Evolutionary conservation across 305 asterid genomes (phyloP).

Genomic region (Lippia alba): DNA sequence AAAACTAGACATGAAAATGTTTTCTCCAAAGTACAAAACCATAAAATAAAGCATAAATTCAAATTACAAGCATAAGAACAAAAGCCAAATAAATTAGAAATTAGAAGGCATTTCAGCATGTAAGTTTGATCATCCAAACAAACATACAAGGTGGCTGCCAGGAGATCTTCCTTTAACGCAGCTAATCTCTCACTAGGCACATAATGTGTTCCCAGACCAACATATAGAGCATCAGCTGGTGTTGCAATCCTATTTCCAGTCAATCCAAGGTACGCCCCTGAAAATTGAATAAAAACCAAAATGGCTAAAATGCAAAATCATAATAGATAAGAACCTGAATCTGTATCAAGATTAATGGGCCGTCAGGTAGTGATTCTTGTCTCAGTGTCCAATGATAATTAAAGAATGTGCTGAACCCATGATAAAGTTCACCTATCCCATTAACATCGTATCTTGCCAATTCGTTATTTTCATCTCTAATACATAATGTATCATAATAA

Average conservation of each 20-base stretch:
- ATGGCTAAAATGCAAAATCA: background rate
- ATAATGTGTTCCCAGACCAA: conserved; percentile 89
- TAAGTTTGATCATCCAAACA: conserved; percentile 7
- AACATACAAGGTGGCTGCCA: conserved; percentile 71
- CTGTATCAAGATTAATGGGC: conserved; percentile 3
- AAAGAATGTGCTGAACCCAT: conserved; percentile 2
- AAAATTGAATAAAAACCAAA: conserved; percentile 29
- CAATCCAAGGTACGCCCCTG: conserved; percentile 95
- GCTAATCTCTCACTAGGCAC: conserved; percentile 85
- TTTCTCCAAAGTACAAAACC: conserved; percentile 17
- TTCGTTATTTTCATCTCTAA: background rate
- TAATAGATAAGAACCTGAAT: conserved; percentile 20
- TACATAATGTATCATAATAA: background rate
- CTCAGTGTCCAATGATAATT: background rate
- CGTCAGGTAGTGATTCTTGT: conserved; percentile 2
- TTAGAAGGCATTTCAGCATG: conserved; percentile 12
- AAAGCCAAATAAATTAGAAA: conserved; percentile 10
- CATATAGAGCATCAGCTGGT: conserved; percentile 94
- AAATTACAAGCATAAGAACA: conserved; percentile 19
- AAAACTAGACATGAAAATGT: background rate
- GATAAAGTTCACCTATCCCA: background rate
- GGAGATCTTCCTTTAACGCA: conserved; percentile 63
- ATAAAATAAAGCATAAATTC: conserved; percentile 3
- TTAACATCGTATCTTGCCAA: conserved; percentile 1
- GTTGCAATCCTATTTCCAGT: conserved; percentile 89